phyloP scores from a whole-genome alignment of 163 green algal genomes.

The Trebouxia gelatinosa region DNA sequence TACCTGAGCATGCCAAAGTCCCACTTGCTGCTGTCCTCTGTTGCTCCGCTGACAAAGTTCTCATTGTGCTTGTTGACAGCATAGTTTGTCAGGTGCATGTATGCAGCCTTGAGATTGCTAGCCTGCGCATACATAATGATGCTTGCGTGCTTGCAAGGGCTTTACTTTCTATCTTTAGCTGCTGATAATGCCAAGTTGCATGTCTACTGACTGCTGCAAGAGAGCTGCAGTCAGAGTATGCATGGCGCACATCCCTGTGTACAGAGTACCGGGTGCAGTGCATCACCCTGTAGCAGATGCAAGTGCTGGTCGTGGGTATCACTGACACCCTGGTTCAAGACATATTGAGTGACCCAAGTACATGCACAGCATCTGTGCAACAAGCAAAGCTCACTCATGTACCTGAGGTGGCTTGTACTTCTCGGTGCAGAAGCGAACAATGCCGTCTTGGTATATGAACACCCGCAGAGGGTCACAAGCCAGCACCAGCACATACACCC shows the following conservation, averaged over 20 bases:
- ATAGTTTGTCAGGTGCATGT: conserved; percentile 67
- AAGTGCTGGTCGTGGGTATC: too few relatives aligned
- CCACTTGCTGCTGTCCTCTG: conserved; percentile 66
- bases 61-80: conserved; percentile 76
- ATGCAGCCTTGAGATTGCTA: conserved; percentile 58
- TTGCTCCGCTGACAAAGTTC: conserved; percentile 49
- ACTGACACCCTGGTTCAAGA: too few relatives aligned
- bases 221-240: too few relatives aligned
- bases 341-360: not conserved
- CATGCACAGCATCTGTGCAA: not conserved
- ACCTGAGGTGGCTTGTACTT: conserved; percentile 58
- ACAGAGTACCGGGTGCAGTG: too few relatives aligned
- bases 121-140: too few relatives aligned
- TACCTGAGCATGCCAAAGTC: conserved; percentile 50
- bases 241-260: too few relatives aligned
- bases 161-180: too few relatives aligned
- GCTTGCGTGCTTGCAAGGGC: too few relatives aligned
- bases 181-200: too few relatives aligned
- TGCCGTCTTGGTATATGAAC: conserved; percentile 32
- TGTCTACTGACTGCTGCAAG: too few relatives aligned
- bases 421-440: conserved; percentile 61
- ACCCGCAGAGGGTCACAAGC: conserved; percentile 32
- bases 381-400: not conserved
- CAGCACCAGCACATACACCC: conserved; percentile 54
- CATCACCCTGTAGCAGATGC: too few relatives aligned